Conservation (phyloP, 768 basidiomycete species). For the Tylopilus subfusipes region DNA sequence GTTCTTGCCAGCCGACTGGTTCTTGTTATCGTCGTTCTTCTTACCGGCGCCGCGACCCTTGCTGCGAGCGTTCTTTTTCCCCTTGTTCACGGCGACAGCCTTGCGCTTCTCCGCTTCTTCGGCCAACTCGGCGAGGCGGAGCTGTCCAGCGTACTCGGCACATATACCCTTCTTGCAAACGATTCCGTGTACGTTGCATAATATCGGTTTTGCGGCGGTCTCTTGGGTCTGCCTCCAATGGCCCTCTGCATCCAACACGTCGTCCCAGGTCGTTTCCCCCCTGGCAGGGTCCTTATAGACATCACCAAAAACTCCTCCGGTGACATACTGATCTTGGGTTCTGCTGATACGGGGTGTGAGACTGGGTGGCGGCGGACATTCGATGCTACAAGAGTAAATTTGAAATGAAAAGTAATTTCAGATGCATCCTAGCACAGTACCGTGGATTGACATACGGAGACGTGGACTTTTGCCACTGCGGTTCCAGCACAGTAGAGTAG, state of each 20-base stretch:
- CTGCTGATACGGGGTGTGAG: no score
- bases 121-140: slow-evolving; percentile 16
- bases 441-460: no score
- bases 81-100: slow-evolving; percentile 11
- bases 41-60: slow-evolving; percentile 10
- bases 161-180: slow-evolving; percentile 39
- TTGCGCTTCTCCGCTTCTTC: slow-evolving; percentile 19
- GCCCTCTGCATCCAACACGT: slow-evolving; percentile 20
- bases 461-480: no score
- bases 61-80: slow-evolving; percentile 19
- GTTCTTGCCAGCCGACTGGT: not conserved
- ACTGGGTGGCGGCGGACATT: no score
- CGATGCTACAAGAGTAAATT: no score
- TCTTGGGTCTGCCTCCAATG: slow-evolving; percentile 17
- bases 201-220: slow-evolving; percentile 1
- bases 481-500: no score
- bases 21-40: slow-evolving; percentile 6
- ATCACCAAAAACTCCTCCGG: no score
- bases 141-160: slow-evolving; percentile 28
- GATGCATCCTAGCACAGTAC: no score
- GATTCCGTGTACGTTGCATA: slow-evolving; percentile 32
- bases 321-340: no score
- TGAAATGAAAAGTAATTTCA: no score
- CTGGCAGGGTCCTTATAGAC: no score
- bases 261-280: slow-evolving; percentile 16